Percentiles rank a stretch among this genome's conserved stretches.
Conservation (phyloP, 768 basidiomycete genomes). For the Mycena kentingensis region DNA sequence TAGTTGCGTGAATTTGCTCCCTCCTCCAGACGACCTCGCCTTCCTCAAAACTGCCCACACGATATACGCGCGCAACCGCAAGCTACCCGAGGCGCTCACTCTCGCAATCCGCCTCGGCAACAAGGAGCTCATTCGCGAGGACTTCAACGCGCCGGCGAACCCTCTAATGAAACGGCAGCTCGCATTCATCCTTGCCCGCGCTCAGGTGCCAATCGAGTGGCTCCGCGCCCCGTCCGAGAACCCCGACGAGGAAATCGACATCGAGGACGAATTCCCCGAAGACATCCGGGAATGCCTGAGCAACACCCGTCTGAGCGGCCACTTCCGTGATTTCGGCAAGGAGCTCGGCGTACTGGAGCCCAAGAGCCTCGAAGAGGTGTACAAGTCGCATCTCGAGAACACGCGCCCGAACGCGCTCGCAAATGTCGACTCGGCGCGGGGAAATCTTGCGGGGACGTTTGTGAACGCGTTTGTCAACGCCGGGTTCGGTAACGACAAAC, state of each 20-base stretch:
- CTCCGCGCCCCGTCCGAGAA: slow-evolving; percentile 60
- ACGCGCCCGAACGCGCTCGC: slow-evolving; percentile 69
- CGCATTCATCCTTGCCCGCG: slow-evolving; percentile 89
- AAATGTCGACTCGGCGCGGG: slow-evolving; percentile 90
- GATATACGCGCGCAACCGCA: slow-evolving; percentile 84
- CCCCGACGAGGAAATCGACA: slow-evolving; percentile 55
- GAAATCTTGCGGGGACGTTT: slow-evolving; percentile 94
- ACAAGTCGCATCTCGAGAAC: slow-evolving; percentile 94
- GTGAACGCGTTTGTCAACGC: slow-evolving; percentile 99
- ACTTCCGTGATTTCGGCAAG: slow-evolving; percentile 91
- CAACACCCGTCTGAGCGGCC: slow-evolving; percentile 79
- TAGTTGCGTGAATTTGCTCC: slow-evolving; percentile 86
- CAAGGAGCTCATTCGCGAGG: slow-evolving; percentile 74
- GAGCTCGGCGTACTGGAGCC: slow-evolving; percentile 89
- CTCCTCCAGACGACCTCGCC: slow-evolving; percentile 87
- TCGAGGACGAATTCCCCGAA: slow-evolving; percentile 68
- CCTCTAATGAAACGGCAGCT: slow-evolving; percentile 95
- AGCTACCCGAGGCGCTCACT: slow-evolving; percentile 88
- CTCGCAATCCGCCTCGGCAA: slow-evolving; percentile 86
- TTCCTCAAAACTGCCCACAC: slow-evolving; percentile 88
- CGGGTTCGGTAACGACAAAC: slow-evolving; percentile 97
- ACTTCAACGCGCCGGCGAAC: slow-evolving; percentile 89
- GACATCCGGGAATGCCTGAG: slow-evolving; percentile 85
- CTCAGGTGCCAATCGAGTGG: slow-evolving; percentile 91
- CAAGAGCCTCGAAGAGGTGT: slow-evolving; percentile 93